phyloP scores from a whole-genome alignment of 192 early-diverging fungal species.

The Lobosporangium transversale region DNA sequence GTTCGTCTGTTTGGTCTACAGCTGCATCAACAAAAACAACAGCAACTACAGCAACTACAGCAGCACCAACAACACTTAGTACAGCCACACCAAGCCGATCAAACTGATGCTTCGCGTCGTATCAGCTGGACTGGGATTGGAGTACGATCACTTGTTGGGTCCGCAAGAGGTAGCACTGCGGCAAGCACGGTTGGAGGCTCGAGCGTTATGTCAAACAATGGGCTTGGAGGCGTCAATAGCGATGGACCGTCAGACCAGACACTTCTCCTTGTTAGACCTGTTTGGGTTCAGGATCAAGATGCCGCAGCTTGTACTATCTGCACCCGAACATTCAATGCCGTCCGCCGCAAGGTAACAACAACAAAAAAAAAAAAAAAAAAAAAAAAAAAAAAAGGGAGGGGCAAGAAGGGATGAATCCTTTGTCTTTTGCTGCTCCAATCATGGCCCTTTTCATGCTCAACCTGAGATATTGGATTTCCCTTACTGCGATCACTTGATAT shows the following conservation, averaged over 20 bases:
- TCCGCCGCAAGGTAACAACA: slow-evolving; percentile 64
- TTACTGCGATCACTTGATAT: too few relatives aligned
- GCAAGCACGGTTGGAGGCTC: slow-evolving; percentile 25
- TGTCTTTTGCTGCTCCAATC: too few relatives aligned
- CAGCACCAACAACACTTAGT: slow-evolving; percentile 3
- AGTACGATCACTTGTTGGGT: slow-evolving; percentile 19
- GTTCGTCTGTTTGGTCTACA: slow-evolving; percentile 33
- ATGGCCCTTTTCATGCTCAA: too few relatives aligned
- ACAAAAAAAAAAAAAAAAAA: too few relatives aligned
- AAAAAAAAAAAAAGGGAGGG: slow-evolving; percentile 2
- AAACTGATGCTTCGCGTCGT: slow-evolving; percentile 3
- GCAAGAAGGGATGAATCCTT: too few relatives aligned
- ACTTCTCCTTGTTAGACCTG: slow-evolving; percentile 57
- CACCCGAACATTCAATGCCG: slow-evolving; percentile 52
- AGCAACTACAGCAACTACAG: slow-evolving; percentile 18
- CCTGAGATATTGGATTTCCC: too few relatives aligned
- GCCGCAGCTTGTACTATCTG: slow-evolving; percentile 56
- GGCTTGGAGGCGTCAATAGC: background rate
- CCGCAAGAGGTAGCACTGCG: slow-evolving; percentile 21
- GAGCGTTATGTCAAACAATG: slow-evolving; percentile 18
- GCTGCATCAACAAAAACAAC: slow-evolving; percentile 24
- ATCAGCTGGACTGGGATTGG: slow-evolving; percentile 10
- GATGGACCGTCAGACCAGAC: slow-evolving; percentile 48
- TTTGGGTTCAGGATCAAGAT: slow-evolving; percentile 63
- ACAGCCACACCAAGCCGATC: background rate